A percentile compares a stretch with the other conserved stretches of the same genome.
phyloP scores from a whole-genome alignment of 768 basidiomycete genomes.

The Boletus subparvulus region DNA sequence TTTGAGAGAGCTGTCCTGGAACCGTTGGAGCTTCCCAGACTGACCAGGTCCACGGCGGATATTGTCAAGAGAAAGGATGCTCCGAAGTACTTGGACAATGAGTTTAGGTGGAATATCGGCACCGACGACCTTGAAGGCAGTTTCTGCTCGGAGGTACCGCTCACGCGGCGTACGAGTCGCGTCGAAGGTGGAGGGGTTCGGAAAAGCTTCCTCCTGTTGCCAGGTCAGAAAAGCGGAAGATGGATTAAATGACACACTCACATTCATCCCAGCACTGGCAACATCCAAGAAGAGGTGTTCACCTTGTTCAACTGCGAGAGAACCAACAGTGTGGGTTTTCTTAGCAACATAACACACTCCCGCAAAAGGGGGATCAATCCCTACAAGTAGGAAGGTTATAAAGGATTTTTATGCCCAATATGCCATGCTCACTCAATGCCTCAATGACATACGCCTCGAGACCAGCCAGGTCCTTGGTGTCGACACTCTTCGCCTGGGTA shows the following conservation, averaged over 20 bases:
- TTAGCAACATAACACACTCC: conserved; percentile 61
- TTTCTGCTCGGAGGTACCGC: conserved; percentile 49
- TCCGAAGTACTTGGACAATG: conserved; percentile 61
- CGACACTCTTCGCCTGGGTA: conserved; percentile 31
- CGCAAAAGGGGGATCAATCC: conserved; percentile 70
- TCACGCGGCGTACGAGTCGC: conserved; percentile 43
- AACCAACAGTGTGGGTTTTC: conserved; percentile 45
- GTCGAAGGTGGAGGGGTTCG: conserved; percentile 46
- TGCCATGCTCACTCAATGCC: conserved; percentile 58
- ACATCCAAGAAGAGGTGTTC: conserved; percentile 66
- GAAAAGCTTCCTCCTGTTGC: conserved; percentile 50
- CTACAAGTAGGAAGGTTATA: conserved; percentile 34
- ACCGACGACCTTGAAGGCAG: conserved; percentile 49
- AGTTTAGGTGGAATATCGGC: conserved; percentile 58
- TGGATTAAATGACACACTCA: conserved; percentile 35
- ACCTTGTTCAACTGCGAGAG: conserved; percentile 42
- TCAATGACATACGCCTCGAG: conserved; percentile 64
- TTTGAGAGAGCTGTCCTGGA: conserved; percentile 46
- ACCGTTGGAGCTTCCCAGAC: conserved; percentile 64
- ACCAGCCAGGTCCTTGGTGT: conserved; percentile 35
- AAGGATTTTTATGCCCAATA: neutral
- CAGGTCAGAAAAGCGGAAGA: neutral
- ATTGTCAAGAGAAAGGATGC: conserved; percentile 56
- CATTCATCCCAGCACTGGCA: conserved; percentile 53
- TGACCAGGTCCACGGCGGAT: conserved; percentile 66